A percentile compares a stretch with the other conserved stretches of the same genome.
Conservation (phyloP, 169 alveolate genomes). For the Plasmodium gallinaceum region DNA sequence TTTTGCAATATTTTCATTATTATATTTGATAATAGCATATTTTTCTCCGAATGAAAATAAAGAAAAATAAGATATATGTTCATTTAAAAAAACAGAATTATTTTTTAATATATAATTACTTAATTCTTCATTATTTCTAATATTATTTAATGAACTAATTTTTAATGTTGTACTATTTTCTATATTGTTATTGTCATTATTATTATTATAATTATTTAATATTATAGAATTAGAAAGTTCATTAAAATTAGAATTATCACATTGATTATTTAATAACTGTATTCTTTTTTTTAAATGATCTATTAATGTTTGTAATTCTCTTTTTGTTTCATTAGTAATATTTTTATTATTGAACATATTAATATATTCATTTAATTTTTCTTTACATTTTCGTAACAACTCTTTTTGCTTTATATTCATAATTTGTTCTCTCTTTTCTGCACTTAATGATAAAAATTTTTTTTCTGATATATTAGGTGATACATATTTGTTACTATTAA, state of each 20-base stretch:
- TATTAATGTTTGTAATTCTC: constrained; percentile 38
- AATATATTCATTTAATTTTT: constrained; percentile 55
- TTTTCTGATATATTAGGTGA: constrained; percentile 59
- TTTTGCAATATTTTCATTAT: constrained; percentile 41
- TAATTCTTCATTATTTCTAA: constrained; percentile 53
- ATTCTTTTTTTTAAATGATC: constrained; percentile 56
- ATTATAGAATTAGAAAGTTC: background rate
- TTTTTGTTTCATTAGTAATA: constrained; percentile 30
- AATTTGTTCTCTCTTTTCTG: constrained; percentile 46
- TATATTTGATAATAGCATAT: constrained; percentile 66
- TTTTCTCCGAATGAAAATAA: constrained; percentile 64
- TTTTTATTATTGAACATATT: constrained; percentile 58
- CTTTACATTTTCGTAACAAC: constrained; percentile 65
- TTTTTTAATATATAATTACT: constrained; percentile 46
- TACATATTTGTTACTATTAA: constrained; percentile 61
- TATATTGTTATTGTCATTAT: background rate
- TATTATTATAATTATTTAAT: background rate
- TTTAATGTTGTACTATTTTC: constrained; percentile 39
- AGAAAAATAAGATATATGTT: constrained; percentile 60
- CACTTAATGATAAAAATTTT: constrained; percentile 56
- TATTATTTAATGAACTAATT: constrained; percentile 31
- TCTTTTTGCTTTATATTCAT: constrained; percentile 73
- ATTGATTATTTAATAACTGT: constrained; percentile 44
- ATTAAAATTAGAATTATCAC: constrained; percentile 16
- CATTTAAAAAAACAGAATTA: constrained; percentile 68